Evolutionary conservation across 2,329 filamentous ascomycete species (phyloP).

Genomic region (Aureobasidium mangrovei): DNA sequence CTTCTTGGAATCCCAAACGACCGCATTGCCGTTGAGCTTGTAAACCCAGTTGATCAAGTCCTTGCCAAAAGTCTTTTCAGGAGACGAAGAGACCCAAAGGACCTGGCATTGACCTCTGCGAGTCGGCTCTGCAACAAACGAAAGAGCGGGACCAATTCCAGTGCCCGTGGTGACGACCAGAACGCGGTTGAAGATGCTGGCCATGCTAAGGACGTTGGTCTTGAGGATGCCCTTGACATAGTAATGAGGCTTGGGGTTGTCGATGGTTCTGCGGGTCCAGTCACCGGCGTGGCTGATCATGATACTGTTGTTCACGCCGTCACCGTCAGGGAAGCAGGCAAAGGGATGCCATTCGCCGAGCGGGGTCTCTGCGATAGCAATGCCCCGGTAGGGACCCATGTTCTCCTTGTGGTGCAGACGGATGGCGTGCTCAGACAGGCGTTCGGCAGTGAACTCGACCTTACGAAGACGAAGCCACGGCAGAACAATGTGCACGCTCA

Average conservation of each 20-base stretch:
- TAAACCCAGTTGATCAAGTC: slow-evolving; percentile 31
- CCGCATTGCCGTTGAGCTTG: slow-evolving; percentile 43
- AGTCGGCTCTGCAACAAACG: slow-evolving; percentile 45
- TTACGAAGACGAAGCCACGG: slow-evolving; percentile 66
- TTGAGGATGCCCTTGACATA: slow-evolving; percentile 62
- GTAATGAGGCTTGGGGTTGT: slow-evolving; percentile 49
- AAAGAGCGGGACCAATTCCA: slow-evolving; percentile 61
- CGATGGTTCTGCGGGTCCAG: slow-evolving; percentile 59
- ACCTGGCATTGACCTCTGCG: slow-evolving; percentile 49
- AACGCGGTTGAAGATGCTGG: slow-evolving; percentile 55
- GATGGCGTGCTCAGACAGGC: slow-evolving; percentile 63
- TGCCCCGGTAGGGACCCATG: slow-evolving; percentile 26
- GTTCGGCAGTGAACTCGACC: slow-evolving; percentile 56
- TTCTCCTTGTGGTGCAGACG: slow-evolving; percentile 52
- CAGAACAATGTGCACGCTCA: slow-evolving; percentile 57
- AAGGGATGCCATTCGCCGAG: slow-evolving; percentile 68
- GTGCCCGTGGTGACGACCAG: slow-evolving; percentile 64
- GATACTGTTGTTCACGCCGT: slow-evolving; percentile 51
- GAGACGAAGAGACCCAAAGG: slow-evolving; percentile 57
- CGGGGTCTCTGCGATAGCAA: slow-evolving; percentile 53
- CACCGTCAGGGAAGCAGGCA: slow-evolving; percentile 56
- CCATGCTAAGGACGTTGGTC: slow-evolving; percentile 58
- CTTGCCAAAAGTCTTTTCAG: slow-evolving; percentile 24
- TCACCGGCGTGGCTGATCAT: slow-evolving; percentile 66
- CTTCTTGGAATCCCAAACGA: slow-evolving; percentile 51